Base-by-base conservation (phyloP, 345 rosid genomes). In the Luvunga scandens region DNA sequence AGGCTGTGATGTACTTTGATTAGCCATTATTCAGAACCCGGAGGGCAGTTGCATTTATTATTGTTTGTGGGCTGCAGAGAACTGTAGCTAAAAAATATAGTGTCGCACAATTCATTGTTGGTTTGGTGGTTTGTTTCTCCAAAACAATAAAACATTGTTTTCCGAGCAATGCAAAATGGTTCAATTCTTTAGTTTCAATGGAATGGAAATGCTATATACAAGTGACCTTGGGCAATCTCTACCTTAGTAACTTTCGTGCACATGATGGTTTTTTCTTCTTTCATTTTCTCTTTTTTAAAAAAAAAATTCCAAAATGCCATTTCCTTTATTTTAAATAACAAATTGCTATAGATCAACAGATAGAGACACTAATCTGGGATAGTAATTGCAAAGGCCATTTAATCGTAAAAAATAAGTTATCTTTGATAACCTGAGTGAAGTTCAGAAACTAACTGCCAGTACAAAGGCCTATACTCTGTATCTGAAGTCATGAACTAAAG, bases 1-100 rank as follows among this genome's bases (percentile, higher is more conserved):
- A 80, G 77, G 99, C 97, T 5, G 90, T 94, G 76, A 74, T 84
- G 78, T 93, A 94, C 68, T 88, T 87, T 76, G 81, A 80, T 33
- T 74, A 24, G 45, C 30, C 72, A 28, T 75, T 53, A 39, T 36
- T 34, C 30, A 22, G 5, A 5, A 66, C 6, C 7, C 28, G 18
- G n/a, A 75, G 25, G n/a, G 25, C 66, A 7, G 36, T 33, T 22
- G 28, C 69, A 21, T 62, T 59, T 53, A 21, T 69, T 48, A 50
- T 28, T 38, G 30, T 64, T 53, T 19, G 22, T 53, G 14, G 12
- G 31, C 78, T 12, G 78, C 71, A 48, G 62, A 21, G 18, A 48
- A 48, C 45, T 31, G 16, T 28, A 7, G 61, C 45, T 34, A 31
- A 31, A 31, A 31, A 64, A 16, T 33, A 19, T 76, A 66, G 53